Evolutionary conservation across 108 stramenopile genomes (phyloP), one percentile per base, ranked within the genome.

Genomic region (Epipyxis sp.): DNA sequence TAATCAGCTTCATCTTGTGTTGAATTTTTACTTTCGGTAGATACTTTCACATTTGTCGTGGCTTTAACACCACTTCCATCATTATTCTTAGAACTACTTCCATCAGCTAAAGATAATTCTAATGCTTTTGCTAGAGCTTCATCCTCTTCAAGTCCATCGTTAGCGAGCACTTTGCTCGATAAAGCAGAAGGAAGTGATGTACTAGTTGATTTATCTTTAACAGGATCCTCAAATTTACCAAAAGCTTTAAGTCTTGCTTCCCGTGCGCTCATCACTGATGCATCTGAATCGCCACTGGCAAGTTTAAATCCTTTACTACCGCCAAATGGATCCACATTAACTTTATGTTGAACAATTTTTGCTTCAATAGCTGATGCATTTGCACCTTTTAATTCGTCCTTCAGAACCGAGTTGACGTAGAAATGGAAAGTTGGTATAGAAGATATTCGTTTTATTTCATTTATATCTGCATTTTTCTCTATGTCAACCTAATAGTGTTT

Each of bases 391-490:
- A 78, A 27, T 10, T 40, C 30, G 37, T 54, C 69, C 30, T 83
- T 80, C 41, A 71, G 44, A 44, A 82, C 76, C 44, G 81, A 81
- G 35, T 39, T 78, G 44, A 84, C 84, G 81, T 83, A 86, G 61
- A 84, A 83, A 58, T 83, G 83, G 42, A 86, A 86, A 0, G 83
- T 67, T 30, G 85, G 85, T 29, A 86, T 84, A 42, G 85, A 78
- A 35, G 83, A 78, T 0, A 86, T 81, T 40, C 85, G 83, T 34
- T 84, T 78, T 40, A 78, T 25, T 43, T 69, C 59, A 25, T 46
- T 42, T 37, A 80, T 54, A 30, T 50, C 34, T 1, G 25, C n/a
- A 40, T 69, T 72, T 40, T 80, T 72, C 46, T 50, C 46, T 6
- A 50, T 50, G 46, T 50, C 46, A 50, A 50, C 46, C n/a, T n/a